Evolutionary conservation across 495 filamentous ascomycete genomes (phyloP), one percentile per base, ranked within the genome.

Genomic region (Daldinia grandis): DNA sequence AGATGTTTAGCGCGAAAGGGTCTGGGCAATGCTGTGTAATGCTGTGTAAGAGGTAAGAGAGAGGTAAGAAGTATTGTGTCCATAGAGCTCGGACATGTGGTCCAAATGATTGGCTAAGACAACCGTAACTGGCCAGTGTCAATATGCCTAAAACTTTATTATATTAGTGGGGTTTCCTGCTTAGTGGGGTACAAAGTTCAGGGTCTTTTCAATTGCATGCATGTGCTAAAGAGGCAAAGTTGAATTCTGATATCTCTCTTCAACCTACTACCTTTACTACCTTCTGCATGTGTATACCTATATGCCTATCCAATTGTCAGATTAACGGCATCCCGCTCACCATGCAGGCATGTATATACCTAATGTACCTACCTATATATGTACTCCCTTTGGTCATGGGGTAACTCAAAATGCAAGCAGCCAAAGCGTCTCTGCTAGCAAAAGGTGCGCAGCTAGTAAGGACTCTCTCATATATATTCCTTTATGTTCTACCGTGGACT

Each of bases 91-190:
- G 33, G 62, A 44, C 74, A 76, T 76, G 74, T 76, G 74, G 69
- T 35, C 69, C 28, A 58, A 74, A 73, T 69, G 72, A 76, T 76
- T 76, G 74, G 74, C 47, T 65, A 51, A 57, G 37, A 72, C 31
- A 58, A 50, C 31, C 28, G 54, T 55, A 57, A 58, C 31, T 53
- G 24, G 35, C 49, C 14, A 50, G 68, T 54, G 17, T 54, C 28
- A 56, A 63, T 31, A 42, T 31, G 28, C 55, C 44, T 65, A 64
- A 17, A 24, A n/a, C 51, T 58, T 58, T 47, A 62, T 62, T 58
- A 63, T n/a, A 24, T 24, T 24, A 5, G 62, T 57, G 73, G 55
- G 73, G 69, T 57, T 57, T 51, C 12, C 10, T 15, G 25, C 14
- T 54, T 47, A 37, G 19, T 28, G 70, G 61, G 70, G 70, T 57